These are phyloP conservation scores for Trichocladium antarcticum DNA, from an alignment of 495 filamentous ascomycete species.

Conservation along the genomic window DNA sequence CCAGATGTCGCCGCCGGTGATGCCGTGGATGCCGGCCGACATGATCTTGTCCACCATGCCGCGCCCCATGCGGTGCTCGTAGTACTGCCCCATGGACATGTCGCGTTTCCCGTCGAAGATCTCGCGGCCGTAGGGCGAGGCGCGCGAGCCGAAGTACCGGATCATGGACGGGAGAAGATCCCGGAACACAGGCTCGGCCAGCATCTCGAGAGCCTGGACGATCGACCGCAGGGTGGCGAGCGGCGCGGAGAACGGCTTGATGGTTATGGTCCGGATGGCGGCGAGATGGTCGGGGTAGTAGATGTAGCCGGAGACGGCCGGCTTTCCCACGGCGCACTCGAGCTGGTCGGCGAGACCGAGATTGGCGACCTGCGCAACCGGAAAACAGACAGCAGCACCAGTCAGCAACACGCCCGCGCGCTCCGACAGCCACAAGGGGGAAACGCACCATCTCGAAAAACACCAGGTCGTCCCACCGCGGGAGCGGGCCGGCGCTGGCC, in stretches of 20 bases:
- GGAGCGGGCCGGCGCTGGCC: neutral
- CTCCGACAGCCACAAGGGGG: neutral
- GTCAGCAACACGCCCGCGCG: neutral
- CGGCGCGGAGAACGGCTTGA: slow-evolving; percentile 12
- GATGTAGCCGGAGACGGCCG: slow-evolving; percentile 58
- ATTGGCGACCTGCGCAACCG: slow-evolving; percentile 44
- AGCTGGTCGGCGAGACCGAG: slow-evolving; percentile 53
- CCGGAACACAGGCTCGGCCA: slow-evolving; percentile 55
- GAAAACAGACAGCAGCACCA: slow-evolving; percentile 2
- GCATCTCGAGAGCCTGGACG: slow-evolving; percentile 27
- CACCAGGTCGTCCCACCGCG: slow-evolving; percentile 32
- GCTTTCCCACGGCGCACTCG: slow-evolving; percentile 33
- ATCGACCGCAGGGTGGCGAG: neutral
- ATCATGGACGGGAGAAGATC: slow-evolving; percentile 36
- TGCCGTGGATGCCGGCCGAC: slow-evolving; percentile 75
- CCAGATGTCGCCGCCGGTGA: slow-evolving; percentile 86
- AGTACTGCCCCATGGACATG: slow-evolving; percentile 62
- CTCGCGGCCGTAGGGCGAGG: neutral
- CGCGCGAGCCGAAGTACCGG: slow-evolving; percentile 13
- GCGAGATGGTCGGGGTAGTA: slow-evolving; percentile 90
- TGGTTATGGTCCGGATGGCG: slow-evolving; percentile 38
- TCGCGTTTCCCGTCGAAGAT: slow-evolving; percentile 24
- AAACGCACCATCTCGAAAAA: slow-evolving; percentile 35
- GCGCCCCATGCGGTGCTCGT: slow-evolving; percentile 45
- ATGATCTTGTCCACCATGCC: slow-evolving; percentile 60